Percentiles rank a stretch among this genome's conserved stretches.
These are phyloP conservation scores for Scalesia atractyloides DNA, from an alignment of 129 eudicot genomes.

Conservation along the genomic window DNA sequence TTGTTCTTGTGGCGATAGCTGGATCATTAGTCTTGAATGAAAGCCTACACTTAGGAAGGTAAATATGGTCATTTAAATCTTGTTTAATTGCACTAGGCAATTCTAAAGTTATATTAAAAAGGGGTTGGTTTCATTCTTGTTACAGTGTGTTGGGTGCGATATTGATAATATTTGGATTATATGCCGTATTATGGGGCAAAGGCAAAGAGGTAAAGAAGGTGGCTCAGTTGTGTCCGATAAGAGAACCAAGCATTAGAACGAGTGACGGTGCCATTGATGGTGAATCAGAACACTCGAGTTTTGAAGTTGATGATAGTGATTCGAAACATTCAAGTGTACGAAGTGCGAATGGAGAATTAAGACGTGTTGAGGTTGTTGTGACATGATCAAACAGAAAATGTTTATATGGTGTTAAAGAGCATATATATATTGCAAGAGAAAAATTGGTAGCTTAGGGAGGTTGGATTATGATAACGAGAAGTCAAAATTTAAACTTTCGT, in stretches of 20 bases:
- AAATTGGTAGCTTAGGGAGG: not conserved
- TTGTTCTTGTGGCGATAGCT: constrained; percentile 57
- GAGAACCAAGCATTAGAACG: constrained; percentile 24
- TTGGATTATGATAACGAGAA: constrained; percentile 11
- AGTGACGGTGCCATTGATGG: constrained; percentile 7
- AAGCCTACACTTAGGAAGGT: constrained; percentile 69
- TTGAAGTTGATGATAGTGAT: constrained; percentile 25
- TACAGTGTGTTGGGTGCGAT: constrained; percentile 57
- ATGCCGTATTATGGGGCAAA: constrained; percentile 67
- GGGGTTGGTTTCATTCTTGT: not conserved
- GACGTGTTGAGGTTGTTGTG: constrained; percentile 33
- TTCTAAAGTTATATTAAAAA: not conserved
- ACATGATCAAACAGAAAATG: constrained; percentile 9
- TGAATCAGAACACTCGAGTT: constrained; percentile 15
- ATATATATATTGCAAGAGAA: not conserved
- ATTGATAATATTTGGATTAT: constrained; percentile 55
- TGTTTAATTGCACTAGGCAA: not conserved
- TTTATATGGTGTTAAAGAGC: not conserved
- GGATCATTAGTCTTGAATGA: constrained; percentile 58
- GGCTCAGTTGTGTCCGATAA: constrained; percentile 31
- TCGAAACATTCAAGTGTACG: constrained; percentile 31
- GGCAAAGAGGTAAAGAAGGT: constrained; percentile 48
- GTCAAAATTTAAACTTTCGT: too few species aligned
- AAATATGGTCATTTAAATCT: not conserved
- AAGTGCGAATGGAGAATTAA: constrained; percentile 24